phyloP scores from a whole-genome alignment of 2,329 filamentous ascomycete genomes.

The Chaetomiaceae sp. region DNA sequence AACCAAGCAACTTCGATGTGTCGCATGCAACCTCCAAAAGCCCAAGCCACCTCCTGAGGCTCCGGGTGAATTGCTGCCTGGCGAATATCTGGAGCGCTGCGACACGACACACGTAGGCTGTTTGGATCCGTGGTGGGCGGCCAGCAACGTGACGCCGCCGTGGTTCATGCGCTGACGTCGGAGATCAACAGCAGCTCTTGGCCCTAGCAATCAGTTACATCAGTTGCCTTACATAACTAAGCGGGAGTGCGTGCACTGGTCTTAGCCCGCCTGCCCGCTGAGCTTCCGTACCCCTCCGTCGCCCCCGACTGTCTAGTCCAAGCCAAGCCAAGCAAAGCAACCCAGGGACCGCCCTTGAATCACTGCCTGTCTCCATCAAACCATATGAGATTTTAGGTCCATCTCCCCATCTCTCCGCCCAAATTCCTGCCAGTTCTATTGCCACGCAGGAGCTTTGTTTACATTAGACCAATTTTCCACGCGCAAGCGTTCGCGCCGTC shows the following conservation, averaged over 20 bases:
- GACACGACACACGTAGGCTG: constrained; percentile 13
- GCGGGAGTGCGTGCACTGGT: no score
- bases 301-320: neutral
- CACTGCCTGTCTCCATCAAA: constrained; percentile 19
- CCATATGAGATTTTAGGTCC: constrained; percentile 24
- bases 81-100: constrained; percentile 16
- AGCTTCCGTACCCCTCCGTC: constrained; percentile 30
- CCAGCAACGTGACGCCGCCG: constrained; percentile 4
- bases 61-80: constrained; percentile 22
- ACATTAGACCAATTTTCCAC: neutral
- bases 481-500: neutral
- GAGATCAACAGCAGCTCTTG: constrained; percentile 35
- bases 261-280: constrained; percentile 34
- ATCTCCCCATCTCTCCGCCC: constrained; percentile 7
- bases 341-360: constrained; percentile 12
- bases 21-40: constrained; percentile 1
- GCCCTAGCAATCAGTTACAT: no score
- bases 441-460: constrained; percentile 9
- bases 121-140: neutral
- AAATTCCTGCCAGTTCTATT: neutral
- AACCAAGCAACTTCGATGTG: neutral
- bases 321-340: constrained; percentile 11
- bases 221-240: no score
- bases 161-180: constrained; percentile 48
- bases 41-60: constrained; percentile 23